These are phyloP conservation scores for Metschnikowia sp. DNA, from an alignment of 805 yeast genomes.

Conservation along the genomic window DNA sequence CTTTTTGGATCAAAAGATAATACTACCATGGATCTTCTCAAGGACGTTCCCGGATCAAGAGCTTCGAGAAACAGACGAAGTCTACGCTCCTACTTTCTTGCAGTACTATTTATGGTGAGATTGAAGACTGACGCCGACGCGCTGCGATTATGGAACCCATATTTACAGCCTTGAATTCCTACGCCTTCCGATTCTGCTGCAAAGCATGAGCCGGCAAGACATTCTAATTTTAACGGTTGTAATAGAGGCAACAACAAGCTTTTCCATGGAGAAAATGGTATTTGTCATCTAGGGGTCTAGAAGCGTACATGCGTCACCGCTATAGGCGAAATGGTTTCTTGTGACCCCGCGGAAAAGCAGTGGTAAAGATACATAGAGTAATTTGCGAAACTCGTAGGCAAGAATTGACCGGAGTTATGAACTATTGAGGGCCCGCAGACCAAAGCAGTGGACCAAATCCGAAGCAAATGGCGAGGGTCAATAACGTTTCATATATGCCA, in stretches of 20 bases:
- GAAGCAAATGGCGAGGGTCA: background rate
- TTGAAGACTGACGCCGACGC: conserved; percentile 3
- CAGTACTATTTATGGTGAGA: conserved; percentile 14
- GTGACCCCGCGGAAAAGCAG: too few relatives aligned
- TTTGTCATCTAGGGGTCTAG: too few relatives aligned
- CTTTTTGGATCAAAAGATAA: conserved; percentile 6
- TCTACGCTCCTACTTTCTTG: conserved; percentile 15
- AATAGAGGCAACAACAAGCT: too few relatives aligned
- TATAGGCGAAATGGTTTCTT: too few relatives aligned
- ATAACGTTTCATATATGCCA: background rate
- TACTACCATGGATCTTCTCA: conserved; percentile 10
- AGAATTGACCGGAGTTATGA: background rate
- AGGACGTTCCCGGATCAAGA: conserved; percentile 1
- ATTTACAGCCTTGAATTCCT: background rate
- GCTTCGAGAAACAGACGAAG: background rate
- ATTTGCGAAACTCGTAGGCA: too few relatives aligned
- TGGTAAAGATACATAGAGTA: too few relatives aligned
- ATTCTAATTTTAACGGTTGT: too few relatives aligned
- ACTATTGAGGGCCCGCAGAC: background rate
- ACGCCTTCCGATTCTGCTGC: too few relatives aligned
- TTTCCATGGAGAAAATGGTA: too few relatives aligned
- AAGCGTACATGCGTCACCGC: too few relatives aligned
- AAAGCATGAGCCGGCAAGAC: too few relatives aligned
- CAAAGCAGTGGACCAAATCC: background rate
- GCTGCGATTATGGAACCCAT: conserved; percentile 3